Base-by-base conservation (phyloP, 2,329 filamentous ascomycete genomes). In the Arthroderma uncinatum region DNA sequence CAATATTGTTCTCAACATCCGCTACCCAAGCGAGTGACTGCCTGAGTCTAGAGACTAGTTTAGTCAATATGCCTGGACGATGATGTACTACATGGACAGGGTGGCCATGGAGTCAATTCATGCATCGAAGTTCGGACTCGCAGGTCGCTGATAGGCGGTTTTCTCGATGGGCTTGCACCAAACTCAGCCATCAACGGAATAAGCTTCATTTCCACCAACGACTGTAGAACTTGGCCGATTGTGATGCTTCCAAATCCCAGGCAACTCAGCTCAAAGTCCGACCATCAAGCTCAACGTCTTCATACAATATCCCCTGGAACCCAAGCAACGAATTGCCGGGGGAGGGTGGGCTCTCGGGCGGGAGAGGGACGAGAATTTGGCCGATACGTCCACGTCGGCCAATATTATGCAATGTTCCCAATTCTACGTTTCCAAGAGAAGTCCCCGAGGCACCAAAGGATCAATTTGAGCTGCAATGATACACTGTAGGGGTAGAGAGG, bases 191-290 rank as follows among this genome's bases (percentile, higher is more conserved):
- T 6, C 6, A 14, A 25, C 8, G 16, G 25, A 7, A 9, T 12
- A 33, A 30, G 23, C 28, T 30, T 50, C 25, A 50, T 50, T 50
- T 50, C 44, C 44, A 50, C 44, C 44, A 50, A 50, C 44, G 8
- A 30, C 7, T 50, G 44, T 50, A 33, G n/a, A 19, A 33, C 5
- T 50, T 50, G 23, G 14, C 44, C 44, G 44, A 33, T 19, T 14
- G 7, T 14, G 25, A 30, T 16, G 44, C 23, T n/a, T 33, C 30
- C 36, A 5, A 39, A 12, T 14, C 16, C 16, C 39, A 7, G 39
- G 12, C 12, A 19, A 42, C 19, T 23, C 9, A 23, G 40, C 39
- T 21, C 19, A 44, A 44, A 23, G 23, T 25, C 40, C 8, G 8
- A 8, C 40, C 10, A 14, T 25, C 19, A 14, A 23, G 40, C 19